Conservation (phyloP, 2,329 filamentous ascomycete genomes). For the Epichloe sp. region DNA sequence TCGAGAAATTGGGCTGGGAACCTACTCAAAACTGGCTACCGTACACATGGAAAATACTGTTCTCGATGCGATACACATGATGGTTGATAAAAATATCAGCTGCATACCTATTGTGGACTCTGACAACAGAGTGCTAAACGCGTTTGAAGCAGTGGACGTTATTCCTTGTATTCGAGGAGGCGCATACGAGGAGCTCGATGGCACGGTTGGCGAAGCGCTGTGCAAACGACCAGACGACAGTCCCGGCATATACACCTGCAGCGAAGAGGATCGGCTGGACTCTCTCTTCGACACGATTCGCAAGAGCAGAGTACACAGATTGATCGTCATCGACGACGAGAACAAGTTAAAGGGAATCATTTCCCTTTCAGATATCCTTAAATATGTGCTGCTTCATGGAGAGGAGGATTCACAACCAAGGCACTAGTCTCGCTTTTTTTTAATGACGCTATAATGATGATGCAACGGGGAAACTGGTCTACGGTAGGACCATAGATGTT, state of each 20-base stretch:
- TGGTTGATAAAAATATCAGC: slow-evolving; percentile 88
- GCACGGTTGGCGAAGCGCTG: slow-evolving; percentile 78
- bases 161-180: slow-evolving; percentile 92
- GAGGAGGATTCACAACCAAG: slow-evolving; percentile 37
- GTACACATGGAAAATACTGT: slow-evolving; percentile 83
- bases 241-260: slow-evolving; percentile 93
- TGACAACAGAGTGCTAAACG: slow-evolving; percentile 69
- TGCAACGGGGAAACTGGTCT: background rate
- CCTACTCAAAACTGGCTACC: slow-evolving; percentile 68
- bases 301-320: slow-evolving; percentile 82
- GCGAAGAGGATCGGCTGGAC: slow-evolving; percentile 78
- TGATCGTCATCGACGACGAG: slow-evolving; percentile 86
- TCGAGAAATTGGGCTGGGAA: slow-evolving; percentile 71
- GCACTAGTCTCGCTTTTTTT: background rate
- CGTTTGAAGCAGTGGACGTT: slow-evolving; percentile 96
- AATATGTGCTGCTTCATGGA: slow-evolving; percentile 78
- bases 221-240: slow-evolving; percentile 83
- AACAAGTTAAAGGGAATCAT: slow-evolving; percentile 78
- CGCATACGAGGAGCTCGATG: slow-evolving; percentile 77
- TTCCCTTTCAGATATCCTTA: slow-evolving; percentile 89
- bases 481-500: background rate
- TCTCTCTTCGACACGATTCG: slow-evolving; percentile 95
- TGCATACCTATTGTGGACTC: slow-evolving; percentile 86
- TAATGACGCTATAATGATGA: background rate
- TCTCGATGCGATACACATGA: slow-evolving; percentile 83